Percentiles rank a stretch among this genome's conserved stretches.
Conservation (phyloP, 2,329 filamentous ascomycete species). For the Dryadomyces quercivorus region DNA sequence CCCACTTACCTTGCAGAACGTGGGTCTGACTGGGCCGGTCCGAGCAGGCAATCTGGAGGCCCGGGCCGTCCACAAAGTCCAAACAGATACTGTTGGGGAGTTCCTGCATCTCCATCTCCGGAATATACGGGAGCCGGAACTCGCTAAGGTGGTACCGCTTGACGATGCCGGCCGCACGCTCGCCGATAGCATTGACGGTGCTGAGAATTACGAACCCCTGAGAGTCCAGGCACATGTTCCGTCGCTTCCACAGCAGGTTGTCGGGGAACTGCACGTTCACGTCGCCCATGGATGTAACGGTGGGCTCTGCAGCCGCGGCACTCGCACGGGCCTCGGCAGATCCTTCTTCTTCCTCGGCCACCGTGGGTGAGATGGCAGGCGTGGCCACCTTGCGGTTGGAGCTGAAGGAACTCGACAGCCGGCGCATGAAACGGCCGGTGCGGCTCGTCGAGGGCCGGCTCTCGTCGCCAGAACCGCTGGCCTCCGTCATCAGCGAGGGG, state of each 20-base stretch:
- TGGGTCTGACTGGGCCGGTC: conserved; percentile 45
- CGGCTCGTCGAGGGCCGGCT: conserved; percentile 29
- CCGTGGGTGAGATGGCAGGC: conserved; percentile 36
- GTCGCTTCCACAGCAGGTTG: conserved; percentile 89
- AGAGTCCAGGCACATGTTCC: conserved; percentile 75
- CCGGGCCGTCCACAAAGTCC: conserved; percentile 48
- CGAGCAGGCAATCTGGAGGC: conserved; percentile 51
- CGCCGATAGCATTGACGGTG: conserved; percentile 43
- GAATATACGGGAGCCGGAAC: conserved; percentile 66
- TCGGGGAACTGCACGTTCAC: conserved; percentile 97
- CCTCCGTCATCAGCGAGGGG: conserved; percentile 29
- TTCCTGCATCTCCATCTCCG: conserved; percentile 86
- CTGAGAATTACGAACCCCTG: conserved; percentile 75
- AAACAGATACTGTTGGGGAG: conserved; percentile 70
- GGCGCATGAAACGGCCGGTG: conserved; percentile 45
- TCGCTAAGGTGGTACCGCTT: conserved; percentile 81
- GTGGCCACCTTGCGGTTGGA: conserved; percentile 32
- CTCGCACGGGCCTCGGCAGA: conserved; percentile 8
- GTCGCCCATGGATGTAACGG: conserved; percentile 61
- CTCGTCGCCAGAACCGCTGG: conserved; percentile 35
- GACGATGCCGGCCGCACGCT: conserved; percentile 33
- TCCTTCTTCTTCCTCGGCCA: conserved; percentile 34
- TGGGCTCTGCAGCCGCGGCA: conserved; percentile 15
- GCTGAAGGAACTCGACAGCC: conserved; percentile 41
- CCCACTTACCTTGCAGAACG: conserved; percentile 38